phyloP scores from a whole-genome alignment of 2,329 filamentous ascomycete genomes.

The Fusarium sp. region DNA sequence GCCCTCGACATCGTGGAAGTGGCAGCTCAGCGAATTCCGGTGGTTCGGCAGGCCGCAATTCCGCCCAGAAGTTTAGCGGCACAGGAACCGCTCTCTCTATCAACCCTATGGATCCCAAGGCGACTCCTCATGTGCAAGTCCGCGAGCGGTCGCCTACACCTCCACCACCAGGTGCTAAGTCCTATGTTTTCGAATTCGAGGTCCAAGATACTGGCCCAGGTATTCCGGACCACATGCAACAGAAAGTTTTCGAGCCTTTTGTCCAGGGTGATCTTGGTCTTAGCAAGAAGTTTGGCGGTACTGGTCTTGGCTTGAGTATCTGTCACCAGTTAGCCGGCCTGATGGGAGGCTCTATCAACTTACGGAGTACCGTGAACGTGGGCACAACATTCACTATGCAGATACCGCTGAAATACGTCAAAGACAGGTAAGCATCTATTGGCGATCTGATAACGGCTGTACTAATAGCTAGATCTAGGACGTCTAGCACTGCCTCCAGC shows the following conservation, averaged over 20 bases:
- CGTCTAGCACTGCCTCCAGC: conserved; percentile 67
- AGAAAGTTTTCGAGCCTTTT: conserved; percentile 92
- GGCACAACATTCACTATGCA: conserved; percentile 87
- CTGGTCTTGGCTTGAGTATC: conserved; percentile 88
- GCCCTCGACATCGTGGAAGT: conserved; percentile 60
- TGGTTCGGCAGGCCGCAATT: conserved; percentile 57
- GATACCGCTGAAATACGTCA: conserved; percentile 83
- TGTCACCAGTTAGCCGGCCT: conserved; percentile 86
- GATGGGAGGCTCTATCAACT: conserved; percentile 82
- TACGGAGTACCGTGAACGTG: conserved; percentile 77
- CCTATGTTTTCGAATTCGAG: conserved; percentile 86
- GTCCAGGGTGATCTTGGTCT: conserved; percentile 91
- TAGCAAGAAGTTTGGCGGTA: conserved; percentile 91
- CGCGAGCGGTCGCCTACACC: conserved; percentile 70
- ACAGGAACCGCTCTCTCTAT: conserved; percentile 69
- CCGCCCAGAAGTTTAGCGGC: conserved; percentile 44
- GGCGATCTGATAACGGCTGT: neutral
- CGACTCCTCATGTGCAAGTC: conserved; percentile 60
- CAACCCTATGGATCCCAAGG: conserved; percentile 71
- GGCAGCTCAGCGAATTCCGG: conserved; percentile 65
- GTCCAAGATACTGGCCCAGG: conserved; percentile 90
- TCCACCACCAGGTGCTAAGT: conserved; percentile 71
- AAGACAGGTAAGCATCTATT: conserved; percentile 62
- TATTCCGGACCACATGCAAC: conserved; percentile 81
- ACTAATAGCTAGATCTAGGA: conserved; percentile 51